phyloP scores from a whole-genome alignment of 805 yeast genomes.

The Starmerella apis region DNA sequence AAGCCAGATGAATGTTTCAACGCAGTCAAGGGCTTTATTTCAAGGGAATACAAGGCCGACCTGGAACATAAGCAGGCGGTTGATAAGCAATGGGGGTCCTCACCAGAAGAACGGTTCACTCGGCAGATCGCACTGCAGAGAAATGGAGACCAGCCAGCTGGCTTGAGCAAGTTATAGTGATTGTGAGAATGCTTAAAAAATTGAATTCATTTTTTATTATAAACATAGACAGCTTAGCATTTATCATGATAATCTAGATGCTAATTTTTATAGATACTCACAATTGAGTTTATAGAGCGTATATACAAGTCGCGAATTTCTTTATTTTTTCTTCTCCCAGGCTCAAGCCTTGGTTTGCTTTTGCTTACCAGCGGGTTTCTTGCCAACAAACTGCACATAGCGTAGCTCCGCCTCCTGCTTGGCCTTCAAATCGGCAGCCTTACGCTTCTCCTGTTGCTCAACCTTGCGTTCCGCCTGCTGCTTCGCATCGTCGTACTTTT shows the following conservation, averaged over 20 bases:
- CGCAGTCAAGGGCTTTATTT: constrained; percentile 23
- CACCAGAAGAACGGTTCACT: constrained; percentile 4
- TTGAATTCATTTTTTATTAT: too few species aligned
- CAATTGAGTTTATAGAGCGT: background rate
- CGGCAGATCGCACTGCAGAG: background rate
- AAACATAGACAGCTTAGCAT: too few species aligned
- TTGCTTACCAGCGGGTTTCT: background rate
- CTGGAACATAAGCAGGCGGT: background rate
- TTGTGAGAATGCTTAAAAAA: too few species aligned
- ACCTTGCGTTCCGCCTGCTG: constrained; percentile 31
- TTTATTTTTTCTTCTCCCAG: background rate
- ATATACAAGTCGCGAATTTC: background rate
- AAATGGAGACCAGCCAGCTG: constrained; percentile 6
- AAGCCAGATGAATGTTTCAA: constrained; percentile 37
- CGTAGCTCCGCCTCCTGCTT: constrained; percentile 20
- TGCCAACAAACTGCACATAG: constrained; percentile 22
- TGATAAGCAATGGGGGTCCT: constrained; percentile 2
- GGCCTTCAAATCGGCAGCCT: constrained; percentile 22
- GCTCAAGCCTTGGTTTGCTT: background rate
- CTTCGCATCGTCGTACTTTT: constrained; percentile 29
- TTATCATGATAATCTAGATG: too few species aligned
- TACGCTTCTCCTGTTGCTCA: constrained; percentile 27
- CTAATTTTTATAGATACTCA: background rate
- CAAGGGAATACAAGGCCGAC: background rate
- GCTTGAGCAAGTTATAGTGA: constrained; percentile 9